Base-by-base conservation (phyloP, 148 eudicot species). In the Rhododendron ferrugineum region DNA sequence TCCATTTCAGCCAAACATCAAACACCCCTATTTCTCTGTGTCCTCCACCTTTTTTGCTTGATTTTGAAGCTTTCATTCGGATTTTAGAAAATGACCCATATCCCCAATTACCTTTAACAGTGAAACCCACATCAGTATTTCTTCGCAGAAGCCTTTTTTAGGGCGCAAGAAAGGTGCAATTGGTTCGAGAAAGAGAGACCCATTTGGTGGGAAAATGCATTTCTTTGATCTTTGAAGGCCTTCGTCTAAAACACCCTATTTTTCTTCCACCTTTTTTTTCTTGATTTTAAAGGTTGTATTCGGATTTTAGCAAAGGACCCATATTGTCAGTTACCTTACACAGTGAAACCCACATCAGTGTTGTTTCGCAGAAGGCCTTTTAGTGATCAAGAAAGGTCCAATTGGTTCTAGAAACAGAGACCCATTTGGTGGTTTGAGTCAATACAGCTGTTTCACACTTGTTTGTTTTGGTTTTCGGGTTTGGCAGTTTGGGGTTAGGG, bases 281-380 rank as follows among this genome's bases (percentile, higher is more conserved):
- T 30, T 78, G 11, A 5, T 82, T 66, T 28, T 64, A 20, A 60
- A 40, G 28, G 56, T 46, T 37, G 46, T 37, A 46, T n/a, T 23
- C 30, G 80, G 47, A 23, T 44, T 49, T 30, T 50, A 23, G 47
- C 30, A 0, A n/a, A 36, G 47, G 70, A 36, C 49, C 34, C 47
- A 72, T 22, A 73, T 83, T 64, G 66, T 79, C 66, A 34, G 34
- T 76, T 56, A 81, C 36, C n/a, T 49, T 79, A 14, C 49, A 79
- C 60, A 47, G 82, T 9, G 83, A 54, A 37, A 30, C 44, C 36
- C 46, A 34, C 11, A 80, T 20, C 44, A 52, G 11, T 18, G 15
- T 52, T 54, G 2, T 79, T 5, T 16, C 68, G 46, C 34, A 11
- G 60, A 54, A 14, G 32, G 14, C 6, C 36, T 44, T 82, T 9